Conservation (phyloP, 345 rosid species). For the Nephelium lappaceum region DNA sequence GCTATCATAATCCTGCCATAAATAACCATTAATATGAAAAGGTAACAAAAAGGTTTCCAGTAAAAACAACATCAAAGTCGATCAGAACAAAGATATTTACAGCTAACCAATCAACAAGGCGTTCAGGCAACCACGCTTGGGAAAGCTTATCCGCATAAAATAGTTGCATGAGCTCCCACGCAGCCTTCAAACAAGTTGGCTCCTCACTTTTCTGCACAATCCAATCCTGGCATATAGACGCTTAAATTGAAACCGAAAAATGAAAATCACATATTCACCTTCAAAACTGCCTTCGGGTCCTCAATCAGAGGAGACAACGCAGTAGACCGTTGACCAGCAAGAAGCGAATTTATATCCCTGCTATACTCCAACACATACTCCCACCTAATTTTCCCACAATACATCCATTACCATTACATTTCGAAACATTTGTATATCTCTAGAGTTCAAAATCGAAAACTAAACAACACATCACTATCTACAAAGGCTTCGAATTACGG, state of each 20-base stretch:
- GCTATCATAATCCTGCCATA: conserved; percentile 74
- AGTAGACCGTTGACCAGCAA: conserved; percentile 45
- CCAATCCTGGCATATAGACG: not conserved
- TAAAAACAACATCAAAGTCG: not conserved
- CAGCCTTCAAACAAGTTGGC: conserved; percentile 80
- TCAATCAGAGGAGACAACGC: conserved; percentile 46
- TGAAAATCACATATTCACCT: conserved; percentile 38
- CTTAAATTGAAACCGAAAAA: not conserved
- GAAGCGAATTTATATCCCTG: conserved; percentile 71
- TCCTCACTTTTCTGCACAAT: conserved; percentile 51
- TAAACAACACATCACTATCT: not conserved
- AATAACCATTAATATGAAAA: conserved; percentile 5
- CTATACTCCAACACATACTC: conserved; percentile 89
- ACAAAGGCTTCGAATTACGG: conserved; percentile 13
- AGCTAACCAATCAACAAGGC: conserved; percentile 88
- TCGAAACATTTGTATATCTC: too few relatives aligned
- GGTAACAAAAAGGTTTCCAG: conserved; percentile 2
- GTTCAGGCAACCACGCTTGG: conserved; percentile 83
- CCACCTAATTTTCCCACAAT: conserved; percentile 57
- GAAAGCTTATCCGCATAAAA: conserved; percentile 76
- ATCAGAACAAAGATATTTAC: conserved; percentile 54
- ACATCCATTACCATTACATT: not conserved
- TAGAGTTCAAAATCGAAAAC: not conserved
- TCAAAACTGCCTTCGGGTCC: conserved; percentile 58
- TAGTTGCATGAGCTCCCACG: conserved; percentile 95